These are phyloP conservation scores for Fusarium sororula DNA, from an alignment of 2,329 filamentous ascomycete species.

Conservation along the genomic window DNA sequence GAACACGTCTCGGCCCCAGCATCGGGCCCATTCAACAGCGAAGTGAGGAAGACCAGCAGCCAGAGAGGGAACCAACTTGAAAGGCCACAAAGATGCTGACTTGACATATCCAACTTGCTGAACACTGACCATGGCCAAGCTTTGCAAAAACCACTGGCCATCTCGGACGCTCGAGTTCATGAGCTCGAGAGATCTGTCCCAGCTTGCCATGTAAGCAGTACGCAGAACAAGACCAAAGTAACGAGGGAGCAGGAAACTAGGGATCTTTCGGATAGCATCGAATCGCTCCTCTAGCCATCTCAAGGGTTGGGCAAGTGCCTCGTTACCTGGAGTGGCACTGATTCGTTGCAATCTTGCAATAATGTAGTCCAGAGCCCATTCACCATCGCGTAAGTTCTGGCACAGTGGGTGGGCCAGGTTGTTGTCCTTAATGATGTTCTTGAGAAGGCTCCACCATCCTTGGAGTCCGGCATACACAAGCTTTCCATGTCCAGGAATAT, in stretches of 20 bases:
- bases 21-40: slow-evolving; percentile 90
- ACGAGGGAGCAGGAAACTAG: slow-evolving; percentile 87
- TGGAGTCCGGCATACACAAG: slow-evolving; percentile 97
- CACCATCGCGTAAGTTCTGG: slow-evolving; percentile 88
- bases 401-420: slow-evolving; percentile 93
- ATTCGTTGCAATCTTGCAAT: slow-evolving; percentile 79
- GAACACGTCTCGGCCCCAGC: slow-evolving; percentile 97
- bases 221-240: slow-evolving; percentile 93
- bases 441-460: slow-evolving; percentile 95
- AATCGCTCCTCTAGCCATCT: slow-evolving; percentile 86
- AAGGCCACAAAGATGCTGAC: slow-evolving; percentile 89
- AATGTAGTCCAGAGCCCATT: slow-evolving; percentile 93
- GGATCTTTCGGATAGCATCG: slow-evolving; percentile 83
- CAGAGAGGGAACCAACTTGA: slow-evolving; percentile 83
- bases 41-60: slow-evolving; percentile 96
- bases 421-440: slow-evolving; percentile 86
- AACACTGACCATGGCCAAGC: slow-evolving; percentile 87
- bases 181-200: slow-evolving; percentile 78
- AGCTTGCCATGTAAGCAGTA: slow-evolving; percentile 86
- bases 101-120: slow-evolving; percentile 91
- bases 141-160: slow-evolving; percentile 89
- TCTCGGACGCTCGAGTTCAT: slow-evolving; percentile 80
- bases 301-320: slow-evolving; percentile 70
- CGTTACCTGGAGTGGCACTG: slow-evolving; percentile 69
- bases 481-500: slow-evolving; percentile 83